A percentile compares a stretch with the other conserved stretches of the same genome.
These are phyloP conservation scores for Colletotrichum simmondsii DNA, from an alignment of 2,329 filamentous ascomycete genomes.

Conservation along the genomic window DNA sequence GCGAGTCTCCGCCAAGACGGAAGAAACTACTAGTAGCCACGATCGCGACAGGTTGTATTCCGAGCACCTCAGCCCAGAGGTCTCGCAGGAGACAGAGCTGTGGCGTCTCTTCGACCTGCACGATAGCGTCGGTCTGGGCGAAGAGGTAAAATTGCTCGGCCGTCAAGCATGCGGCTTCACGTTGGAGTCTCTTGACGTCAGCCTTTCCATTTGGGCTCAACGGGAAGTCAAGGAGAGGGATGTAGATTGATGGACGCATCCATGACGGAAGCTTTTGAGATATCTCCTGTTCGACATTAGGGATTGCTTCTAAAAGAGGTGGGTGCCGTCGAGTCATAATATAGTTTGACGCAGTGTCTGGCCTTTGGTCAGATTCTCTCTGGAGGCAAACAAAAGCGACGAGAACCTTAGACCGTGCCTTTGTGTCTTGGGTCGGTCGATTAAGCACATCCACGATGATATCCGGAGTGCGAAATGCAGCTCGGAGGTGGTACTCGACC, in stretches of 20 bases:
- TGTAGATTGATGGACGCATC: conserved; percentile 27
- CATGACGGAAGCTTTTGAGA: conserved; percentile 13
- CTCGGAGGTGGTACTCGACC: conserved; percentile 36
- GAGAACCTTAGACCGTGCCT: conserved; percentile 9
- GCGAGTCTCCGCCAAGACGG: conserved; percentile 39
- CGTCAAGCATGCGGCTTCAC: neutral
- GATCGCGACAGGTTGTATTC: neutral
- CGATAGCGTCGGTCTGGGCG: neutral
- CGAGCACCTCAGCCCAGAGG: conserved; percentile 18
- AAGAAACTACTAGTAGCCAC: conserved; percentile 40
- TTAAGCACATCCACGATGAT: conserved; percentile 24
- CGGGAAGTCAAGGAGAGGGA: conserved; percentile 15
- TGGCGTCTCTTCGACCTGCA: neutral
- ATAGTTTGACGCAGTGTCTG: neutral
- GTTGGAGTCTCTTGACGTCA: conserved; percentile 15
- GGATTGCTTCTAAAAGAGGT: neutral
- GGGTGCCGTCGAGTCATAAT: neutral
- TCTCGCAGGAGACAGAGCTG: conserved; percentile 8
- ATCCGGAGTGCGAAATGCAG: conserved; percentile 12
- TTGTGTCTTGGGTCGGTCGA: neutral
- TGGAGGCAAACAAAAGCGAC: conserved; percentile 23
- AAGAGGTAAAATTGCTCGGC: conserved; percentile 21
- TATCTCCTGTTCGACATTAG: neutral
- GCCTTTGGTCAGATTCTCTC: neutral
- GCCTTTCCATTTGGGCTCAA: conserved; percentile 18